Conservation (phyloP, 2,329 filamentous ascomycete species). For the Cyphellophora europaea region DNA sequence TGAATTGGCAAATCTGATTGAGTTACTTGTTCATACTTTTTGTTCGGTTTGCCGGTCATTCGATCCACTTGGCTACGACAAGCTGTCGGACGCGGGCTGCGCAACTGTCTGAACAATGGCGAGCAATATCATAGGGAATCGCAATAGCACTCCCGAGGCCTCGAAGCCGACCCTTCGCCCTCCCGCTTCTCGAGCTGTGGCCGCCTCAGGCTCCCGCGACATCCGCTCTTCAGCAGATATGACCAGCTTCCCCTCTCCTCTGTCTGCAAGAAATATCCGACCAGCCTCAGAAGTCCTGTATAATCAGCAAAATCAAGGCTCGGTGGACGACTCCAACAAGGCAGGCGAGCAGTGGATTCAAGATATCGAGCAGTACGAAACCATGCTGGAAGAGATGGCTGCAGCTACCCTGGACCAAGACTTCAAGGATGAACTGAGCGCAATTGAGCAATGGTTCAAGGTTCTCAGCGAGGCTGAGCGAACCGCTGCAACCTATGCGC, state of each 20-base stretch:
- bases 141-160: slow-evolving; percentile 94
- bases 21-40: too few species aligned
- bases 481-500: slow-evolving; percentile 86
- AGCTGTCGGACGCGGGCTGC: too few species aligned
- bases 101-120: slow-evolving; percentile 40
- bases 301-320: slow-evolving; percentile 60
- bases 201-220: slow-evolving; percentile 32
- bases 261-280: slow-evolving; percentile 69
- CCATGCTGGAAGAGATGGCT: slow-evolving; percentile 97
- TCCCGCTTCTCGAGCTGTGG: slow-evolving; percentile 70
- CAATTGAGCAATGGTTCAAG: slow-evolving; percentile 99
- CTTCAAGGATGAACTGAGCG: slow-evolving; percentile 97
- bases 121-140: slow-evolving; percentile 65
- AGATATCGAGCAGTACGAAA: slow-evolving; percentile 98
- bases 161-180: slow-evolving; percentile 73
- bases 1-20: too few species aligned
- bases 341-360: slow-evolving; percentile 97
- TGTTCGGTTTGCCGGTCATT: too few species aligned
- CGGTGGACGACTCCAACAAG: slow-evolving; percentile 78
- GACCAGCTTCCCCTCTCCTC: slow-evolving; percentile 67
- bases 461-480: slow-evolving; percentile 94
- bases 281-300: slow-evolving; percentile 91
- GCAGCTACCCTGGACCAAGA: slow-evolving; percentile 97
- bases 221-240: slow-evolving; percentile 94
- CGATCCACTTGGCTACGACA: too few species aligned